These are phyloP conservation scores for Aureobasidium zeae DNA, from an alignment of 2,329 filamentous ascomycete species.

Conservation along the genomic window DNA sequence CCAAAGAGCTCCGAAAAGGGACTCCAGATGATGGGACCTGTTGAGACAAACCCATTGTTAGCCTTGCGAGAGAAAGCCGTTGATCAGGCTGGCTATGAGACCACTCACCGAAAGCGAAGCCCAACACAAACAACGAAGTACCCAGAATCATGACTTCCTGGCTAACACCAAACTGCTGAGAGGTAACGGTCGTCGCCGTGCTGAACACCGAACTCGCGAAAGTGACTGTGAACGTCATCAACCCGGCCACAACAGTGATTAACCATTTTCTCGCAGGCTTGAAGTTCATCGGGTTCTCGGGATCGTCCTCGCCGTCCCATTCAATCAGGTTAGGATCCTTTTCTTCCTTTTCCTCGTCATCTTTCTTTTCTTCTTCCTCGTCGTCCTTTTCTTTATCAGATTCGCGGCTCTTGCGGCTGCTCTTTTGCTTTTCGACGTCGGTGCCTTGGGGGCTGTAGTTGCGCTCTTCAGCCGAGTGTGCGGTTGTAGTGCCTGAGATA, in stretches of 20 bases:
- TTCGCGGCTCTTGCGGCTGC: neutral
- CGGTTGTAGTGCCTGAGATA: slow-evolving; percentile 6
- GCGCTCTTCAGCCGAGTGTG: slow-evolving; percentile 8
- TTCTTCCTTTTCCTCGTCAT: slow-evolving; percentile 14
- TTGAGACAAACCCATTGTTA: too few relatives aligned
- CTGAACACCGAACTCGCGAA: slow-evolving; percentile 42
- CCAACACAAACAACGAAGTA: slow-evolving; percentile 26
- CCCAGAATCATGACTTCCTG: slow-evolving; percentile 22
- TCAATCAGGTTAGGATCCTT: slow-evolving; percentile 22
- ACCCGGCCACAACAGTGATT: slow-evolving; percentile 21
- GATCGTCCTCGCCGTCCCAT: slow-evolving; percentile 24
- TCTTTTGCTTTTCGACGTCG: slow-evolving; percentile 14
- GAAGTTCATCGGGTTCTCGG: slow-evolving; percentile 27
- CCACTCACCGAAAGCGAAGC: slow-evolving; percentile 21
- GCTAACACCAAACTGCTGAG: slow-evolving; percentile 20
- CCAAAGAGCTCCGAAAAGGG: slow-evolving; percentile 53
- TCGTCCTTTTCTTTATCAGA: too few relatives aligned
- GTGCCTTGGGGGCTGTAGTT: neutral
- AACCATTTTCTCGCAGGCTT: slow-evolving; percentile 26
- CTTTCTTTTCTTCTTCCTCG: slow-evolving; percentile 15
- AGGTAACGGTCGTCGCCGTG: slow-evolving; percentile 19
- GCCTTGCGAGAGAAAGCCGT: too few relatives aligned
- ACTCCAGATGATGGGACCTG: slow-evolving; percentile 31
- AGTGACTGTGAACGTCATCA: slow-evolving; percentile 70
- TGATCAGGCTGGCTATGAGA: slow-evolving; percentile 11